These are phyloP conservation scores for Daldinia sp. DNA, from an alignment of 2,329 filamentous ascomycete genomes.

Conservation along the genomic window DNA sequence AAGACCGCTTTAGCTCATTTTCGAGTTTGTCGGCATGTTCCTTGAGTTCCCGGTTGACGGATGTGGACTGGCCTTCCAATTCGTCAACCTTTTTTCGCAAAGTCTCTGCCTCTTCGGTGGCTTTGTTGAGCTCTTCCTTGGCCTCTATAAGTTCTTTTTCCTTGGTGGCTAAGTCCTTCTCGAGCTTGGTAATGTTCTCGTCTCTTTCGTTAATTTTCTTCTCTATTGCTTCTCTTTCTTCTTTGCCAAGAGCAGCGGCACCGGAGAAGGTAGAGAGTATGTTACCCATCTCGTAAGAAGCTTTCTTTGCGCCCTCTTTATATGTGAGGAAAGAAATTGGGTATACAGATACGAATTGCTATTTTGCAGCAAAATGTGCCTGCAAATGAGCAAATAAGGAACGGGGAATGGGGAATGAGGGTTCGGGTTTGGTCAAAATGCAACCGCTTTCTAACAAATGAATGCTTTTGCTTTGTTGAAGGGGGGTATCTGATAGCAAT, in stretches of 20 bases:
- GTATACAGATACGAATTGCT: background rate
- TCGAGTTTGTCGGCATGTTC: conserved; percentile 48
- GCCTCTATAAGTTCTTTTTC: conserved; percentile 46
- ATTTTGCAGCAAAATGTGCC: background rate
- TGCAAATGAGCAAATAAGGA: background rate
- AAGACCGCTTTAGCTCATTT: conserved; percentile 46
- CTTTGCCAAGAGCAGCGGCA: conserved; percentile 45
- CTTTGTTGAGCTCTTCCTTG: conserved; percentile 52
- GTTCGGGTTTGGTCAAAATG: background rate
- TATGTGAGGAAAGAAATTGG: background rate
- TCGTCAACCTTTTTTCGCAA: conserved; percentile 52
- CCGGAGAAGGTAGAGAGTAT: conserved; percentile 50
- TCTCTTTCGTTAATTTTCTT: conserved; percentile 34
- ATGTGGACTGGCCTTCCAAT: conserved; percentile 45
- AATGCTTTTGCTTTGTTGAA: conserved; percentile 18
- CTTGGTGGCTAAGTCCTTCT: conserved; percentile 46
- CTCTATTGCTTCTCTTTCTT: conserved; percentile 38
- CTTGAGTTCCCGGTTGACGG: conserved; percentile 46
- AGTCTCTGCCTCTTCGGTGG: conserved; percentile 49
- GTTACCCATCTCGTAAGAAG: conserved; percentile 47
- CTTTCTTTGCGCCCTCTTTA: background rate
- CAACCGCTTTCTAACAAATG: conserved; percentile 15
- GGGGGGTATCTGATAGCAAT: conserved; percentile 20
- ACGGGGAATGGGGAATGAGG: conserved; percentile 1
- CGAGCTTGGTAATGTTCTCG: conserved; percentile 49